Evolutionary conservation across 805 yeast species (phyloP), one percentile per base, ranked within the genome.

Genomic region (Geotrichum ghanense): DNA sequence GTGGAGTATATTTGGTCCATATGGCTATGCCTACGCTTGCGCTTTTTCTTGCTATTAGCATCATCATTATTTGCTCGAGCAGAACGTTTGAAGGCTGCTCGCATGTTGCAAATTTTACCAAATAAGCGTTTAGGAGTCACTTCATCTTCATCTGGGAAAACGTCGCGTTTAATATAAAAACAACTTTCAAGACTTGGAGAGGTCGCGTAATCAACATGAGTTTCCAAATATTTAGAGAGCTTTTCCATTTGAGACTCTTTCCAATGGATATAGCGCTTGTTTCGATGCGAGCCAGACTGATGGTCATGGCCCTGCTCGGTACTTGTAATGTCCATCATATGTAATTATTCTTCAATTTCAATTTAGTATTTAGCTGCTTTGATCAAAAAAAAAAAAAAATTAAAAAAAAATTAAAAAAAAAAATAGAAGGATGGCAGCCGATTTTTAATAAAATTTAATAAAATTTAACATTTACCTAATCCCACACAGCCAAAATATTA

Each of bases 91-190:
- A n/a, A 31, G 19, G 37, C 37, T 10, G 37, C 37, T 5, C 37
- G 10, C 37, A 31, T 31, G 17, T 31, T 31, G 37, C 37, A 31
- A n/a, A 31, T 31, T 12, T 31, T 31, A 6, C 37, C 37, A 31
- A 31, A 31, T 6, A 31, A 12, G 12, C 37, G 12, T 12, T 31
- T 31, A n/a, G 37, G 37, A 16, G 37, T 31, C 16, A 31, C 37
- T 19, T 31, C 37, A 19, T 31, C 37, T 6, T 31, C 37, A 31
- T 31, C 16, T 6, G 37, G 37, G 17, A 31, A 31, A 19, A 31
- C 37, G 17, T 31, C 37, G 37, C 37, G 37, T 31, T 31, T 31
- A 10, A 31, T 31, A 31, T 31, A 31, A 31, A n/a, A 31, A 12
- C 37, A 31, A 19, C 37, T 31, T 12, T 31, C 37, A 16, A 31